Evolutionary conservation across 2,329 filamentous ascomycete species (phyloP), one percentile per base, ranked within the genome.

Genomic region (Sclerotinia sclerotiorum): DNA sequence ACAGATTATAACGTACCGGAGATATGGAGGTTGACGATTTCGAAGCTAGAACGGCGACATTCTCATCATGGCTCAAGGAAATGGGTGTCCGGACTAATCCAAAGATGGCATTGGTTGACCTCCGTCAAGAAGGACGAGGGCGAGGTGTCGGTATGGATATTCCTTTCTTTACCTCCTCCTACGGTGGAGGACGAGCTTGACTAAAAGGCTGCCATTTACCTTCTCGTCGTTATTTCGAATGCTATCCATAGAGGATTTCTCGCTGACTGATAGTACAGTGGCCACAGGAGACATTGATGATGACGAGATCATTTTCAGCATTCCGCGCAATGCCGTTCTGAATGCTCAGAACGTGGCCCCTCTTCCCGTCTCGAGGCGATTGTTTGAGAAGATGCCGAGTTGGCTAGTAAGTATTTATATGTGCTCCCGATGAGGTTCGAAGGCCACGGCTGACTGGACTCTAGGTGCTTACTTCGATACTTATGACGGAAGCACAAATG

Each of bases 251-350:
- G 44, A 66, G 29, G 15, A 46, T 24, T 32, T 51, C 44, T 70
- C 66, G 54, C 70, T 74, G 61, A 74, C 70, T 19, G 55, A 32
- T 69, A 42, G 27, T 42, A 42, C 70, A 89, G 87, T 90, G 72
- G 87, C 88, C 65, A 80, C 77, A 56, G 76, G 82, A 72, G 81
- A 87, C 70, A 85, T 91, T 69, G 76, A 79, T 49, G 84, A 87
- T 77, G 87, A 89, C 72, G 87, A 89, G 78, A 81, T 88, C 68
- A 81, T 91, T 67, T 90, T 91, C 80, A 84, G 83, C 67, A 85
- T 91, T 70, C 87, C 88, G 54, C 85, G 86, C 70, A 80, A 81
- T 55, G 79, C 84, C 27, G 82, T 90, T 60, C 82, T 91, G 69
- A 87, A 84, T 68, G 82, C 84, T 63, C 82, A 87, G 75, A 90